Conservation (phyloP, 805 yeast genomes). For the Kuraishia capsulata region DNA sequence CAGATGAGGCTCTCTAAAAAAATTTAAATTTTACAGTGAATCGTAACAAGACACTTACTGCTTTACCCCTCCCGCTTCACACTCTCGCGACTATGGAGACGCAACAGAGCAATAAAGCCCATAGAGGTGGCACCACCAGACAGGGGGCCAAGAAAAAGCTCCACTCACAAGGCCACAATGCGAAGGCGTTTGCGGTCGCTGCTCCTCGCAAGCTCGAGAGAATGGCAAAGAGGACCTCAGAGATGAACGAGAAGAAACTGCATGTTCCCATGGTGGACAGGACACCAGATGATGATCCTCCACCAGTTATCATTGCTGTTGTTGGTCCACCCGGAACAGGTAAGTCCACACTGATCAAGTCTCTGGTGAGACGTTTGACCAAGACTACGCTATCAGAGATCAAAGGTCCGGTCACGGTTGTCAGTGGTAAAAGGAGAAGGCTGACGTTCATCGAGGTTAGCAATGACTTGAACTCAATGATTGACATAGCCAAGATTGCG, state of each 20-base stretch:
- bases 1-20: not conserved
- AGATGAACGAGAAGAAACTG: constrained; percentile 68
- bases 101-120: constrained; percentile 71
- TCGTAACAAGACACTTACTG: too few relatives aligned
- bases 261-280: constrained; percentile 98
- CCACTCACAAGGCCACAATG: constrained; percentile 80
- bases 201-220: constrained; percentile 83
- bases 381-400: constrained; percentile 80
- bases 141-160: constrained; percentile 58
- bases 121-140: constrained; percentile 46
- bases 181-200: constrained; percentile 74
- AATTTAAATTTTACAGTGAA: too few relatives aligned
- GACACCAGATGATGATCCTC: constrained; percentile 96
- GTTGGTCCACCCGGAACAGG: constrained; percentile 99
- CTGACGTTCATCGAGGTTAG: constrained; percentile 88
- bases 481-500: constrained; percentile 91
- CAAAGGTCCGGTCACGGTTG: constrained; percentile 95
- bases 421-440: constrained; percentile 88
- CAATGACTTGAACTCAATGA: constrained; percentile 91
- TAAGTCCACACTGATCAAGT: constrained; percentile 84
- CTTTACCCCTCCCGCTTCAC: too few relatives aligned
- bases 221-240: constrained; percentile 78
- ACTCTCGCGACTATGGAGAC: not conserved
- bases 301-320: constrained; percentile 92
- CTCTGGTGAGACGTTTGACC: constrained; percentile 78